phyloP scores from a whole-genome alignment of 257 asterid species.

The Capsicum chinense region DNA sequence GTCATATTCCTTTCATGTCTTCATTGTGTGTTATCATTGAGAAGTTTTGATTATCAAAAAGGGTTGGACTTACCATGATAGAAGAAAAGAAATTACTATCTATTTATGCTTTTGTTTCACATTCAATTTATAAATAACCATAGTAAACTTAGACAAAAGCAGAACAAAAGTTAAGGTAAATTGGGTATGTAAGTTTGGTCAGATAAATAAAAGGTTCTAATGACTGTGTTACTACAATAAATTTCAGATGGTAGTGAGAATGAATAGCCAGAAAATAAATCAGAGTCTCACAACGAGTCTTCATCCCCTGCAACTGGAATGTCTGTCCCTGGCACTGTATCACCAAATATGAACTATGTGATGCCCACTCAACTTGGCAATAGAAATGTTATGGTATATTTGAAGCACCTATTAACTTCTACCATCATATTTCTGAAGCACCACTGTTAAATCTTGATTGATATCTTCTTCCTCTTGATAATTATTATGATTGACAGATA shows the following conservation, averaged over 20 bases:
- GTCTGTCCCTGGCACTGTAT: too few relatives aligned
- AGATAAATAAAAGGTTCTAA: not conserved
- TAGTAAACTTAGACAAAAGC: conserved; percentile 8
- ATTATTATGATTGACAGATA: too few relatives aligned
- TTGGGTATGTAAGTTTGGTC: not conserved
- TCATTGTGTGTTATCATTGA: conserved; percentile 6
- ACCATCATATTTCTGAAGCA: too few relatives aligned
- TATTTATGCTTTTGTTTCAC: not conserved
- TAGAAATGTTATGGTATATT: too few relatives aligned
- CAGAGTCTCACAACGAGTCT: conserved; percentile 50
- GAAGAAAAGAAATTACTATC: not conserved
- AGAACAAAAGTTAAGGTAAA: not conserved
- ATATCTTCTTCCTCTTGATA: too few relatives aligned
- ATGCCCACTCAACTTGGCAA: too few relatives aligned
- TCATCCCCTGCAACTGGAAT: conserved; percentile 53
- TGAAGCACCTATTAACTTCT: too few relatives aligned
- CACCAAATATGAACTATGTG: too few relatives aligned
- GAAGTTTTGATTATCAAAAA: not conserved
- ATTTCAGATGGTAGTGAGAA: conserved; percentile 68
- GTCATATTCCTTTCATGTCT: not conserved
- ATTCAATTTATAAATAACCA: conserved; percentile 15
- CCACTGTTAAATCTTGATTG: too few relatives aligned
- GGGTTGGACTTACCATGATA: not conserved
- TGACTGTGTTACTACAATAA: not conserved
- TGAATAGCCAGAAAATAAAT: conserved; percentile 61